These are phyloP conservation scores for Epithele typhae DNA, from an alignment of 768 basidiomycete genomes.

Conservation along the genomic window DNA sequence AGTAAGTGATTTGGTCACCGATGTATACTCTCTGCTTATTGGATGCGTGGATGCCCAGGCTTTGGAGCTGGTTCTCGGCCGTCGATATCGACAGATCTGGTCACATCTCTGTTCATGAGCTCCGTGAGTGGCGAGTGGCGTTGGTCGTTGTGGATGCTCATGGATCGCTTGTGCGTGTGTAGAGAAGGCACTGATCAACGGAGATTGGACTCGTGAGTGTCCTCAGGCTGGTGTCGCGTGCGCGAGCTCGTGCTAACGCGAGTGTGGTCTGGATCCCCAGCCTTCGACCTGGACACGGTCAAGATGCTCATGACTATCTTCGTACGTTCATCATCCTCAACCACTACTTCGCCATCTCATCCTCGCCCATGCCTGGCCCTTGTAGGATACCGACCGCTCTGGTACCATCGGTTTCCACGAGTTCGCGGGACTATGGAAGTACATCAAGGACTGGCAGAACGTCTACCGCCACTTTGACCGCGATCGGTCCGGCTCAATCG, in stretches of 20 bases:
- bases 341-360: no score
- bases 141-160: not conserved
- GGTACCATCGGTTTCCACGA: slow-evolving; percentile 81
- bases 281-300: slow-evolving; percentile 83
- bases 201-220: slow-evolving; percentile 75
- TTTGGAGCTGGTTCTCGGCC: slow-evolving; percentile 69
- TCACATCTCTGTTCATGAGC: slow-evolving; percentile 57
- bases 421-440: slow-evolving; percentile 80
- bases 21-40: not conserved
- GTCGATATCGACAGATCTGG: slow-evolving; percentile 73
- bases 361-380: not conserved
- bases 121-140: slow-evolving; percentile 44
- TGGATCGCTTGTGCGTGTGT: not conserved
- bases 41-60: slow-evolving; percentile 30
- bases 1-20: slow-evolving; percentile 41
- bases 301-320: slow-evolving; percentile 83
- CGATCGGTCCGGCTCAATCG: slow-evolving; percentile 81
- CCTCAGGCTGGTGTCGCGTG: not conserved
- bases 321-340: slow-evolving; percentile 34
- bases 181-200: slow-evolving; percentile 49
- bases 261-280: slow-evolving; percentile 31
- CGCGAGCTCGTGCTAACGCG: no score
- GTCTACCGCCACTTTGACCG: slow-evolving; percentile 81
- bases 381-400: slow-evolving; percentile 63
- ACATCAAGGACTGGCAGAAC: slow-evolving; percentile 86